Evolutionary conservation across 2,329 filamentous ascomycete genomes (phyloP), one percentile per base, ranked within the genome.

Genomic region (Macrophomina phaseolina): DNA sequence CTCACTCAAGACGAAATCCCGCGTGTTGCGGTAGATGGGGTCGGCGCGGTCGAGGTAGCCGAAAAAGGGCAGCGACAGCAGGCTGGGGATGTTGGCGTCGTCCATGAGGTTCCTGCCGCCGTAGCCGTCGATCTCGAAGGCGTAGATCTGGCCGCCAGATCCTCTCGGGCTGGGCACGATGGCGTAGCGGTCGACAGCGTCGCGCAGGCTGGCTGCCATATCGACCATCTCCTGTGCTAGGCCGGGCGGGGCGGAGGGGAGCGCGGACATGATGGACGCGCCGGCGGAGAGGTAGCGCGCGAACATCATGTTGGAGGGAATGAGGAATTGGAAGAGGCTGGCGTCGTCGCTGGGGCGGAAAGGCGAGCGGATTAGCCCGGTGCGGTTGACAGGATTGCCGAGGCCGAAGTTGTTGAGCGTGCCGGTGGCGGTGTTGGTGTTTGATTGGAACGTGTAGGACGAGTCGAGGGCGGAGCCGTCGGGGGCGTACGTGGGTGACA

Each of bases 221-320:
- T 79, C 78, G 14, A 79, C 79, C 86, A 92, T 91, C 66, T 83
- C 76, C 3, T 77, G 74, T 0, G 87, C 84, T 0, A 90, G 80
- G 48, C 81, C 86, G 81, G 70, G 77, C 12, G 63, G 49, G 67
- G 74, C 83, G 72, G 71, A 84, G 77, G 80, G 77, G 36, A 88
- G 77, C 60, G 79, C 77, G 32, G 76, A 78, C 81, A 87, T 85
- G 71, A 89, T 87, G 6, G 80, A 74, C 16, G 82, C 81, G 0
- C 84, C 79, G 0, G 82, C 80, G 8, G 80, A 79, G 3, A 93
- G 83, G 71, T 88, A 91, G 23, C 85, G 80, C 36, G 89, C 83
- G 70, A 93, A 89, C 90, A 92, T 91, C 90, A 93, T 93, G 64
- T 85, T 86, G 64, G 80, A 75, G 0, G 82, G 82, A 23, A 84